phyloP scores from a whole-genome alignment of 768 basidiomycete genomes.

The Rhizopogon vulgaris region DNA sequence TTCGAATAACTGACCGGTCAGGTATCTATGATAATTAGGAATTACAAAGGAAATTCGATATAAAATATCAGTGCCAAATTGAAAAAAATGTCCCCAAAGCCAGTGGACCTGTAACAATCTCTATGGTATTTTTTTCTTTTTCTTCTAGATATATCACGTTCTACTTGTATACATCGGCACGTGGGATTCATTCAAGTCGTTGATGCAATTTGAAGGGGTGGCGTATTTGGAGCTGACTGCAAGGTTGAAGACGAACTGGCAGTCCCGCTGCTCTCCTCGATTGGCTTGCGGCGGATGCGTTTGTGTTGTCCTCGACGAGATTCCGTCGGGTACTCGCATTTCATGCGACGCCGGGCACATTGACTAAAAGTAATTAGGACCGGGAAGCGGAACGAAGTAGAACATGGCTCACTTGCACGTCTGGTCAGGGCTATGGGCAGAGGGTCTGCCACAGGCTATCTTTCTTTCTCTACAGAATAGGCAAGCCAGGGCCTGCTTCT shows the following conservation, averaged over 20 bases:
- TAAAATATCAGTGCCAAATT: not conserved
- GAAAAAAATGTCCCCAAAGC: not conserved
- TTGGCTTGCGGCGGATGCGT: conserved; percentile 25
- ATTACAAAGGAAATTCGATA: not conserved
- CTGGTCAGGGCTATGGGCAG: conserved; percentile 29
- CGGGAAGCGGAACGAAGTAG: conserved; percentile 4
- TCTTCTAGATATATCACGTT: too few species aligned
- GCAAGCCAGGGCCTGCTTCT: conserved; percentile 43
- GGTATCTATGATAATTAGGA: not conserved
- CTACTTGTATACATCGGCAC: not conserved
- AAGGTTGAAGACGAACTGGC: not conserved
- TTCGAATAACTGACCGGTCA: not conserved
- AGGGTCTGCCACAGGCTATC: conserved; percentile 42
- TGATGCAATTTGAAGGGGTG: not conserved
- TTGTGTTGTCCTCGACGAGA: conserved; percentile 44
- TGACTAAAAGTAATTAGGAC: conserved; percentile 30
- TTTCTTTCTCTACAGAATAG: conserved; percentile 45
- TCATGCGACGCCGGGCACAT: conserved; percentile 40
- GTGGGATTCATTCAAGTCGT: not conserved
- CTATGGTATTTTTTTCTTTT: not conserved
- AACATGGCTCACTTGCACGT: conserved; percentile 39
- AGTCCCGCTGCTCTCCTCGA: conserved; percentile 16
- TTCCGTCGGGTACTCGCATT: conserved; percentile 44
- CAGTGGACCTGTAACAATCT: not conserved
- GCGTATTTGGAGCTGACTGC: not conserved